phyloP scores from a whole-genome alignment of 2,329 filamentous ascomycete genomes.

The Cladorrhinum sp. region DNA sequence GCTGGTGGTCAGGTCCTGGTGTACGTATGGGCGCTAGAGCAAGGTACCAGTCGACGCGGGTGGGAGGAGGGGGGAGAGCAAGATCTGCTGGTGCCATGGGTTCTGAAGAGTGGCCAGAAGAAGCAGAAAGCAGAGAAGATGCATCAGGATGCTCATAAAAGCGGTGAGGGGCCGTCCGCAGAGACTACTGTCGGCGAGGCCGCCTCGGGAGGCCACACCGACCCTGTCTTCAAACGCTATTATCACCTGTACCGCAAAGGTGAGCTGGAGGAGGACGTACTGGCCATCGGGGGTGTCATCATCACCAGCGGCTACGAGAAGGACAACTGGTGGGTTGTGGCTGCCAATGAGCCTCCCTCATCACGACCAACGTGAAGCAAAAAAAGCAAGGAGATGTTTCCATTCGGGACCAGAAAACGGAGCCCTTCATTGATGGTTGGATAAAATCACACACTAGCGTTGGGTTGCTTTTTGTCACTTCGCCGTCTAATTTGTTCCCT shows the following conservation, averaged over 20 bases:
- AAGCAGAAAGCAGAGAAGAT: constrained; percentile 31
- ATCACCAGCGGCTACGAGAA: constrained; percentile 85
- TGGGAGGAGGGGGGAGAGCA: constrained; percentile 83
- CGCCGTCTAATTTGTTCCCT: not conserved
- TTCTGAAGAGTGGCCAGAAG: constrained; percentile 50
- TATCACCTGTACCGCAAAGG: constrained; percentile 89
- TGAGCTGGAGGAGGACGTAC: constrained; percentile 80
- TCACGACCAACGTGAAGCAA: constrained; percentile 13
- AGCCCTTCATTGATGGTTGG: constrained; percentile 4
- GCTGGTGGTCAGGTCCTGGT: constrained; percentile 66
- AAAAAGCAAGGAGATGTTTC: constrained; percentile 4
- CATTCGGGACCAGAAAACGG: not conserved
- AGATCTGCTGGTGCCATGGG: constrained; percentile 96
- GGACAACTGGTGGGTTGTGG: constrained; percentile 96
- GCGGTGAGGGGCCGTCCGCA: constrained; percentile 20
- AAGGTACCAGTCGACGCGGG: constrained; percentile 78
- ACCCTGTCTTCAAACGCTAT: constrained; percentile 73
- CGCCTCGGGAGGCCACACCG: constrained; percentile 17
- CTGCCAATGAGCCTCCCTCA: constrained; percentile 19
- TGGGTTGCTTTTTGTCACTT: not conserved
- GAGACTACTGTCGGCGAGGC: constrained; percentile 7
- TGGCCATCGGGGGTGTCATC: constrained; percentile 69
- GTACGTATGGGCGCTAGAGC: constrained; percentile 95
- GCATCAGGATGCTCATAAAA: constrained; percentile 7
- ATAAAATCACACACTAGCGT: constrained; percentile 3